phyloP scores from a whole-genome alignment of 176 grass and related monocot species.

The Rhynchospora tenuis region DNA sequence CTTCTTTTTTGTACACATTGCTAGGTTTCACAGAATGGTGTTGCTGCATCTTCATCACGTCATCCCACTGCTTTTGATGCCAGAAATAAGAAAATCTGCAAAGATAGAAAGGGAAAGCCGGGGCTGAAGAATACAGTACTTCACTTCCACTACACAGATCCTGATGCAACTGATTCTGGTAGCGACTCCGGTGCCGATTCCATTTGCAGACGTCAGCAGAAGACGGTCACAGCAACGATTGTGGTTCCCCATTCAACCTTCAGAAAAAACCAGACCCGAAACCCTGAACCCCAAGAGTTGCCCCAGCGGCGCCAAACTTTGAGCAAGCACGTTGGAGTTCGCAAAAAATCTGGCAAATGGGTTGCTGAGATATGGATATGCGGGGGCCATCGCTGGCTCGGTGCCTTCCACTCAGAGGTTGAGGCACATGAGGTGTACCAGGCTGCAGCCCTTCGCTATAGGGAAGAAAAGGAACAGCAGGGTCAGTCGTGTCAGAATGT shows the following conservation, averaged over 20 bases:
- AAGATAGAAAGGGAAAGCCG: too few relatives aligned
- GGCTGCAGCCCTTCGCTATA: neutral
- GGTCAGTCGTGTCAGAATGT: neutral
- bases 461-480: neutral
- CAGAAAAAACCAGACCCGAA: neutral
- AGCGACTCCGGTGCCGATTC: too few relatives aligned
- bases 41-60: too few relatives aligned
- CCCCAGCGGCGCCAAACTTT: neutral
- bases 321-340: slow-evolving; percentile 16
- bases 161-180: too few relatives aligned
- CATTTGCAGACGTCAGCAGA: too few relatives aligned
- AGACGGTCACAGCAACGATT: too few relatives aligned
- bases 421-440: slow-evolving; percentile 14
- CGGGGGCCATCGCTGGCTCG: slow-evolving; percentile 17
- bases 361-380: slow-evolving; percentile 30
- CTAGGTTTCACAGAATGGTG: too few relatives aligned
- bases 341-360: slow-evolving; percentile 23
- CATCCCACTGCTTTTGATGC: too few relatives aligned
- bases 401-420: slow-evolving; percentile 18
- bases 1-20: too few relatives aligned
- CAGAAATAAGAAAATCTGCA: too few relatives aligned
- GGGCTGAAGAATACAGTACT: too few relatives aligned
- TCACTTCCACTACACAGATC: too few relatives aligned
- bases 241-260: neutral
- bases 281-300: neutral